Evolutionary conservation across 2,329 filamentous ascomycete genomes (phyloP).

Genomic region (Colletotrichum camelliae): DNA sequence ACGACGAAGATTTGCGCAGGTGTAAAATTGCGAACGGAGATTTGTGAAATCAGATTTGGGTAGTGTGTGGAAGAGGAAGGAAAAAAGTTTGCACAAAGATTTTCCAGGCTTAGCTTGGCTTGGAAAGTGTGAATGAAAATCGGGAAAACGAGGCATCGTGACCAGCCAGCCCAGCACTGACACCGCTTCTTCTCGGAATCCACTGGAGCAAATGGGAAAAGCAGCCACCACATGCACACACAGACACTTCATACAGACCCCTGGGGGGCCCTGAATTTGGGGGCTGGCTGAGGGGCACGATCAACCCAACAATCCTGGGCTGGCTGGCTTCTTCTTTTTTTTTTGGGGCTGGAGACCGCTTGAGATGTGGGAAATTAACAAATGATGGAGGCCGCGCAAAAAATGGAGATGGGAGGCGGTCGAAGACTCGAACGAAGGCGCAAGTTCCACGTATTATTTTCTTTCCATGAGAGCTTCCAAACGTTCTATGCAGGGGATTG

Average conservation of each 20-base stretch:
- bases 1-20: background rate
- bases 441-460: background rate
- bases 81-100: background rate
- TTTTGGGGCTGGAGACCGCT: background rate
- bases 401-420: background rate
- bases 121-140: background rate
- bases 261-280: background rate
- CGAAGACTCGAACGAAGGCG: background rate
- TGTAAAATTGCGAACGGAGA: background rate
- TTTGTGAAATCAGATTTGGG: background rate
- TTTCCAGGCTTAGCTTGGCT: background rate
- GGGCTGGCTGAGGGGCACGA: background rate
- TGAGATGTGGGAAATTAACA: background rate
- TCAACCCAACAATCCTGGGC: background rate
- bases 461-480: slow-evolving; percentile 17
- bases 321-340: background rate
- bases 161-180: background rate
- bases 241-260: background rate
- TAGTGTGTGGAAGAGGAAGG: background rate
- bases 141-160: background rate
- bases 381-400: background rate
- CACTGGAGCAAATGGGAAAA: background rate
- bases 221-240: background rate
- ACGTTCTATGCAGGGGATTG: slow-evolving; percentile 9
- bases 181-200: background rate